These are phyloP conservation scores for Ogataea siamensis DNA, from an alignment of 805 yeast genomes.

Conservation along the genomic window DNA sequence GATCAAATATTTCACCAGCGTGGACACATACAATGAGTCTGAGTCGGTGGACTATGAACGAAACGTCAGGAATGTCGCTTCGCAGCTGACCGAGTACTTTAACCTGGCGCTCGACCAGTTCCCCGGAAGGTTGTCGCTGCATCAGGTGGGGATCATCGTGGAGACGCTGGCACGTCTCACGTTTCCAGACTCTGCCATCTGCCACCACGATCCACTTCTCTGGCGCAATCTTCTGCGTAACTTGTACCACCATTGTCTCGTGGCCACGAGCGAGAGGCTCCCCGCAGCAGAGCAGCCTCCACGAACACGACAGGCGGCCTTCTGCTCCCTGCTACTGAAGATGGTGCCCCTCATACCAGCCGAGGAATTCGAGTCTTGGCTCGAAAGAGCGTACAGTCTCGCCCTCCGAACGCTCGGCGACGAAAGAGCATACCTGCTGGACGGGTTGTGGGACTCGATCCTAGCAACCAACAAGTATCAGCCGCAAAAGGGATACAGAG, in stretches of 20 bases:
- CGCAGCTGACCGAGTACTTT: conserved; percentile 39
- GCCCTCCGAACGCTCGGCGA: conserved; percentile 28
- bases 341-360: conserved; percentile 53
- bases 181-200: conserved; percentile 37
- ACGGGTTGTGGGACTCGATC: conserved; percentile 50
- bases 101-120: conserved; percentile 51
- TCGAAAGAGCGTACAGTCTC: conserved; percentile 41
- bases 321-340: conserved; percentile 45
- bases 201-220: conserved; percentile 28
- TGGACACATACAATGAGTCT: conserved; percentile 23
- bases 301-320: conserved; percentile 44
- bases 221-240: conserved; percentile 40
- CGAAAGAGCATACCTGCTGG: conserved; percentile 41
- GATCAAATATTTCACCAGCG: conserved; percentile 31
- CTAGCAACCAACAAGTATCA: conserved; percentile 52
- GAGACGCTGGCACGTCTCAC: conserved; percentile 50
- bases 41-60: conserved; percentile 15
- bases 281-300: conserved; percentile 15
- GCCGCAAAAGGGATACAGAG: conserved; percentile 53
- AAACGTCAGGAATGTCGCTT: conserved; percentile 15
- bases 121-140: conserved; percentile 51
- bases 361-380: conserved; percentile 43
- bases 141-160: conserved; percentile 56
- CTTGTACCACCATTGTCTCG: conserved; percentile 41
- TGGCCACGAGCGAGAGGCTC: conserved; percentile 6